A percentile compares a stretch with the other conserved stretches of the same genome.
Conservation (phyloP, 1,284 basidiomycete genomes). For the Leccinum griseonigrum region DNA sequence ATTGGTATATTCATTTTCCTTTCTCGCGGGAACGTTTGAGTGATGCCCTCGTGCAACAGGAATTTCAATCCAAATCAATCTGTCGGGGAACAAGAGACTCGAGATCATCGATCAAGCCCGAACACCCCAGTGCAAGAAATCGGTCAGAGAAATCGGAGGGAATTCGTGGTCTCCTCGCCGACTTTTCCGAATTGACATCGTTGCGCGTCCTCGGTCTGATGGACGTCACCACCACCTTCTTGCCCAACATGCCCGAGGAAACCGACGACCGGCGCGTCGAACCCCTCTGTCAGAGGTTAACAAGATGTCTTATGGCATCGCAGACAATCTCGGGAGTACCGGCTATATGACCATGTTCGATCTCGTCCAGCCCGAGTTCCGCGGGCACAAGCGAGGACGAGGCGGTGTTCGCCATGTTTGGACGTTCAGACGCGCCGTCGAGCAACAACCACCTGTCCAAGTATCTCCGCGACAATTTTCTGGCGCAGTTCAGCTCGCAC, state of each 20-base stretch:
- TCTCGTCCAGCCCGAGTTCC: conserved; percentile 88
- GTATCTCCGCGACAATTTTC: conserved; percentile 81
- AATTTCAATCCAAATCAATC: conserved; percentile 91
- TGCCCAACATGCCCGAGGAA: conserved; percentile 84
- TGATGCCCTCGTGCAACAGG: conserved; percentile 46
- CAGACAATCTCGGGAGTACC: conserved; percentile 85
- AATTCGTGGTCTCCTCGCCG: conserved; percentile 57
- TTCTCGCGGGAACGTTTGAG: neutral
- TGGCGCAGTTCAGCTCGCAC: conserved; percentile 58
- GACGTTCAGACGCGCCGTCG: conserved; percentile 65
- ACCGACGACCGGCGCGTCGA: conserved; percentile 89
- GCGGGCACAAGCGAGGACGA: conserved; percentile 73
- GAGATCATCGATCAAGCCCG: conserved; percentile 86
- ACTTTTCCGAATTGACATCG: conserved; percentile 83
- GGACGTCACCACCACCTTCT: conserved; percentile 92
- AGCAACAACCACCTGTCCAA: conserved; percentile 70
- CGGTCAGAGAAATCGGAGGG: conserved; percentile 22
- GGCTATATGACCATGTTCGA: conserved; percentile 90
- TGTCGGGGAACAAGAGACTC: conserved; percentile 87
- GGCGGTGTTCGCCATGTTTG: conserved; percentile 97
- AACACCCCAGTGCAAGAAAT: conserved; percentile 26
- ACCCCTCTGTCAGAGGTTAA: conserved; percentile 91
- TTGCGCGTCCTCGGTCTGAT: conserved; percentile 92
- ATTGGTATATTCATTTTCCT: conserved; percentile 66
- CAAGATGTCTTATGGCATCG: conserved; percentile 95